Evolutionary conservation across 164 flowering plant genomes (phyloP).

Genomic region (Cinnamomum micranthum): DNA sequence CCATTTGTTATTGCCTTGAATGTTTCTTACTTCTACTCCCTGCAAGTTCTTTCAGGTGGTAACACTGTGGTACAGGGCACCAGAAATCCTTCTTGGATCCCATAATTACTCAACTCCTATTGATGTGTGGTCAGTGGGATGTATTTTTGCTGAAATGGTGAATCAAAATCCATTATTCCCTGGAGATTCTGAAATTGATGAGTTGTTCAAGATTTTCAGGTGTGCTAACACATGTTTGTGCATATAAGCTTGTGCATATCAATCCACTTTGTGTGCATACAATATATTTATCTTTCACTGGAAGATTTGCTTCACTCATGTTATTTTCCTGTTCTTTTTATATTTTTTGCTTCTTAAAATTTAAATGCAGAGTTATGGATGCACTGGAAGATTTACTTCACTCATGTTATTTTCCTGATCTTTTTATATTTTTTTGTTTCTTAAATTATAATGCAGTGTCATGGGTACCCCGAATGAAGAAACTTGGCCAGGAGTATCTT

Average conservation of each 20-base stretch:
- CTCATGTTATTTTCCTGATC: background rate
- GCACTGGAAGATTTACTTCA: background rate
- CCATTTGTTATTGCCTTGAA: slow-evolving; percentile 37
- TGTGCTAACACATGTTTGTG: slow-evolving; percentile 13
- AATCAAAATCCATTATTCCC: slow-evolving; percentile 88
- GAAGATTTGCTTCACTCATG: background rate
- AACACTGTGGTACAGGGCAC: slow-evolving; percentile 97
- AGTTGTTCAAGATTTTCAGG: slow-evolving; percentile 95
- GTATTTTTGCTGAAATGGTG: slow-evolving; percentile 99
- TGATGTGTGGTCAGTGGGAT: slow-evolving; percentile 98
- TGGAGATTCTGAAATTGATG: slow-evolving; percentile 98
- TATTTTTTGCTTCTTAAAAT: background rate
- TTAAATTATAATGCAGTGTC: slow-evolving; percentile 36
- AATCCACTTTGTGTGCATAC: background rate
- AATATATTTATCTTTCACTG: background rate
- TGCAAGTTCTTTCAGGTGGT: slow-evolving; percentile 69
- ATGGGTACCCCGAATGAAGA: slow-evolving; percentile 91
- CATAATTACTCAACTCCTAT: slow-evolving; percentile 96
- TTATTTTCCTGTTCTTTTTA: background rate
- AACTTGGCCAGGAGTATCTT: slow-evolving; percentile 92
- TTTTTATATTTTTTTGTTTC: background rate
- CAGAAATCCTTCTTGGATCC: slow-evolving; percentile 95
- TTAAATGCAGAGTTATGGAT: slow-evolving; percentile 36
- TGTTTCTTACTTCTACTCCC: background rate
- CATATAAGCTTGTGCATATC: background rate